Evolutionary conservation across 1,284 basidiomycete species (phyloP).

Genomic region (Ustilago nuda): DNA sequence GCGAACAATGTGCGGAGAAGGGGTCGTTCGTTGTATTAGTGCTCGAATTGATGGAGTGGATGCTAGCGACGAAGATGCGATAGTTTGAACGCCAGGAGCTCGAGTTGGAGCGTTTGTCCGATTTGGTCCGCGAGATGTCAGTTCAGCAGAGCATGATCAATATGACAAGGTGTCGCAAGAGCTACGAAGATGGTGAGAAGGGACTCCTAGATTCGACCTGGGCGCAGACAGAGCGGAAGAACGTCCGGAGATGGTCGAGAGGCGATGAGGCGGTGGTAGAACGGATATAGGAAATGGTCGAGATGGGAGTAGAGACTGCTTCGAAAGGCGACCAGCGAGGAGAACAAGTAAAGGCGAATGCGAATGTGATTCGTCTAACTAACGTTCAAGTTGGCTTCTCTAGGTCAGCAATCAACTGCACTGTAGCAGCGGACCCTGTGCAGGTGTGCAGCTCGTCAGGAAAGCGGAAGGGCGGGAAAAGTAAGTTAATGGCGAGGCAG

Average conservation of each 20-base stretch:
- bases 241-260: not conserved
- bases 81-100: not conserved
- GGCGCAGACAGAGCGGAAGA: not conserved
- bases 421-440: slow-evolving; percentile 3
- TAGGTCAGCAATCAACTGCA: not conserved
- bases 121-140: not conserved
- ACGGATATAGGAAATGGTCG: not conserved
- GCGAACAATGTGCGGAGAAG: not conserved
- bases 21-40: not conserved
- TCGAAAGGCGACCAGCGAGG: not conserved
- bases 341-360: slow-evolving; percentile 1
- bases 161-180: not conserved
- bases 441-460: not conserved
- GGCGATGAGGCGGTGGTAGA: not conserved
- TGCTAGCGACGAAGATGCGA: not conserved
- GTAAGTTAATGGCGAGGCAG: no score
- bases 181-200: not conserved
- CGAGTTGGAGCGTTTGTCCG: not conserved
- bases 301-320: not conserved
- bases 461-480: not conserved
- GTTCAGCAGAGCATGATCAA: not conserved
- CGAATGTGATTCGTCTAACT: not conserved
- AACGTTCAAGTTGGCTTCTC: not conserved
- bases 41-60: not conserved
- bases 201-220: not conserved